Conservation (phyloP, 2,329 filamentous ascomycete species). For the Simplicillium aogashimaense region DNA sequence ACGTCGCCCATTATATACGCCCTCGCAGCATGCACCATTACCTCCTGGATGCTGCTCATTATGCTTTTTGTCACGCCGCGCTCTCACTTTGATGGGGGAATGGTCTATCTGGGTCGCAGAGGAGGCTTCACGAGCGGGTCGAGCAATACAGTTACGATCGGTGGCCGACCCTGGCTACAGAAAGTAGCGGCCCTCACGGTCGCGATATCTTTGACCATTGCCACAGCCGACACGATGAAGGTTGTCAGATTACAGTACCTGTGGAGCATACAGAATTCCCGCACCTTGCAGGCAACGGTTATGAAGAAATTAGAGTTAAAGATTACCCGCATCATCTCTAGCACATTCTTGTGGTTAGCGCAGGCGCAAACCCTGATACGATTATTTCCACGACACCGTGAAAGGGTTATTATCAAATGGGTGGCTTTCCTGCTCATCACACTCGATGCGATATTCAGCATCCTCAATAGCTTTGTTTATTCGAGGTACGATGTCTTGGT, state of each 20-base stretch:
- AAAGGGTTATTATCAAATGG: slow-evolving; percentile 99
- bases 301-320: slow-evolving; percentile 79
- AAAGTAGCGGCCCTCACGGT: slow-evolving; percentile 67
- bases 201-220: slow-evolving; percentile 81
- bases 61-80: slow-evolving; percentile 93
- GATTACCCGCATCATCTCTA: slow-evolving; percentile 83
- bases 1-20: slow-evolving; percentile 90
- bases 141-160: slow-evolving; percentile 70
- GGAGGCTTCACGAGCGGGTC: slow-evolving; percentile 83
- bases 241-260: slow-evolving; percentile 77
- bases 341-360: slow-evolving; percentile 93
- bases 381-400: slow-evolving; percentile 88
- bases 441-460: slow-evolving; percentile 82
- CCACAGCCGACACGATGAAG: slow-evolving; percentile 81
- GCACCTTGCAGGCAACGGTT: slow-evolving; percentile 65
- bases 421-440: slow-evolving; percentile 89
- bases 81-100: slow-evolving; percentile 80
- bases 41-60: slow-evolving; percentile 85
- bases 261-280: slow-evolving; percentile 70
- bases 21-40: slow-evolving; percentile 80
- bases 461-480: slow-evolving; percentile 74
- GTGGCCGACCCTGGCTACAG: slow-evolving; percentile 88
- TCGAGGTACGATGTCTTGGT: slow-evolving; percentile 38
- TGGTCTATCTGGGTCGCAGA: slow-evolving; percentile 68
- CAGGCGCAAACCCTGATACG: slow-evolving; percentile 95